These are phyloP conservation scores for Fallopia convolvulus DNA, from an alignment of 148 eudicot species.

Conservation along the genomic window DNA sequence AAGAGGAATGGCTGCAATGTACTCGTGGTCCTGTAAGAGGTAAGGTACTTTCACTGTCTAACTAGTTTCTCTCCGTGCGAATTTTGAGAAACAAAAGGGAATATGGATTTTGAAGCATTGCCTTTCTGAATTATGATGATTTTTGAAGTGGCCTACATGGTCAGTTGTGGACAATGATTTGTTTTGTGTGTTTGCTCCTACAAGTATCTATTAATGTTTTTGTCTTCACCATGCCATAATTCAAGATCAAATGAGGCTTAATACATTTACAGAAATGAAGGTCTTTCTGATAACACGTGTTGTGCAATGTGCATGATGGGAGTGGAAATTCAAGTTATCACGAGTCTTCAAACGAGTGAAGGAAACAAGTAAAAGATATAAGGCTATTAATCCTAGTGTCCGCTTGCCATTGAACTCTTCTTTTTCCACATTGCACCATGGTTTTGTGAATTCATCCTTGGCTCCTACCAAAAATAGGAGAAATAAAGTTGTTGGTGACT, in stretches of 20 bases:
- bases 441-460: not conserved
- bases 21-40: conserved; percentile 99
- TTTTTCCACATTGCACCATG: not conserved
- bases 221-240: not conserved
- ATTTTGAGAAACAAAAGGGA: not conserved
- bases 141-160: no score
- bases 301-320: no score
- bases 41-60: conserved; percentile 14
- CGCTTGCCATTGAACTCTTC: not conserved
- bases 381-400: not conserved
- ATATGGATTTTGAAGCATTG: not conserved
- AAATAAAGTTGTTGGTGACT: not conserved
- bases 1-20: conserved; percentile 83
- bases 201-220: not conserved
- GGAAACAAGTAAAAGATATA: not conserved
- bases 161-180: no score
- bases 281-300: not conserved
- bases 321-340: not conserved
- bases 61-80: conserved; percentile 28
- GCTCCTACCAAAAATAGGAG: not conserved
- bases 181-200: no score
- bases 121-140: not conserved
- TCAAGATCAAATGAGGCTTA: not conserved
- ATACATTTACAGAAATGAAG: not conserved
- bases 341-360: not conserved